Percentiles rank a stretch among this genome's conserved stretches.
phyloP scores from a whole-genome alignment of 1,284 basidiomycete species.

The Pseudozyma thailandica region DNA sequence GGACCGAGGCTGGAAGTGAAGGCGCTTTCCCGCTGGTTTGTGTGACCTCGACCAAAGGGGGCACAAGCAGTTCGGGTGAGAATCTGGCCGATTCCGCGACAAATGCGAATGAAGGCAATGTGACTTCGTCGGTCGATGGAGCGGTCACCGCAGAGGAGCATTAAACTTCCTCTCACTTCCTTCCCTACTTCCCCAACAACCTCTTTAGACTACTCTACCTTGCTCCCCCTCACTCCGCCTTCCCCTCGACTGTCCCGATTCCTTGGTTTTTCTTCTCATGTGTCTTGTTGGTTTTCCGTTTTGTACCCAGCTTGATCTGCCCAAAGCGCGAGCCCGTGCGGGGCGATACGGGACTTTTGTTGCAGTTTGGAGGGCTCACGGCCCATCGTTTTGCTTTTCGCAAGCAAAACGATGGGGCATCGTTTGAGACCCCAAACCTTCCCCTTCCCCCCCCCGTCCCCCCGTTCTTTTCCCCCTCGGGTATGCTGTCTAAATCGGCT shows the following conservation, averaged over 20 bases:
- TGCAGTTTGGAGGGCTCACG: constrained; percentile 38
- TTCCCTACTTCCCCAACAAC: constrained; percentile 6
- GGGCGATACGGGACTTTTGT: background rate
- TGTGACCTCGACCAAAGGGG: constrained; percentile 58
- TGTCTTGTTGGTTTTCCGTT: background rate
- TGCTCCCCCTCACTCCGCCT: too few species aligned
- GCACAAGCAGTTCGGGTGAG: constrained; percentile 44
- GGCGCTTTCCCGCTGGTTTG: constrained; percentile 63
- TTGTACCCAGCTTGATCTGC: constrained; percentile 43
- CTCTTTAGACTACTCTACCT: background rate
- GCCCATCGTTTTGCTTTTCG: constrained; percentile 8
- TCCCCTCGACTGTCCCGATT: too few species aligned
- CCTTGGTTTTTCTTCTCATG: background rate
- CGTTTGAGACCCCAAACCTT: constrained; percentile 38
- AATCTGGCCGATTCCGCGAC: constrained; percentile 43
- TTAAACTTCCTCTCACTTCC: constrained; percentile 17
- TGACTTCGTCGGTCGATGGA: constrained; percentile 50
- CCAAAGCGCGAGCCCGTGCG: constrained; percentile 35
- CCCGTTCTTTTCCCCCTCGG: too few species aligned
- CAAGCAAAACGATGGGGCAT: constrained; percentile 13
- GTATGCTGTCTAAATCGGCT: constrained; percentile 11
- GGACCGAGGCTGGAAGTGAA: constrained; percentile 46
- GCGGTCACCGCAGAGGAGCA: constrained; percentile 59
- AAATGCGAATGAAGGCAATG: constrained; percentile 49
- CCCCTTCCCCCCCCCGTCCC: too few species aligned